Evolutionary conservation across 2,329 filamentous ascomycete genomes (phyloP), one percentile per base, ranked within the genome.

Genomic region (Amesomyces nigricolor): DNA sequence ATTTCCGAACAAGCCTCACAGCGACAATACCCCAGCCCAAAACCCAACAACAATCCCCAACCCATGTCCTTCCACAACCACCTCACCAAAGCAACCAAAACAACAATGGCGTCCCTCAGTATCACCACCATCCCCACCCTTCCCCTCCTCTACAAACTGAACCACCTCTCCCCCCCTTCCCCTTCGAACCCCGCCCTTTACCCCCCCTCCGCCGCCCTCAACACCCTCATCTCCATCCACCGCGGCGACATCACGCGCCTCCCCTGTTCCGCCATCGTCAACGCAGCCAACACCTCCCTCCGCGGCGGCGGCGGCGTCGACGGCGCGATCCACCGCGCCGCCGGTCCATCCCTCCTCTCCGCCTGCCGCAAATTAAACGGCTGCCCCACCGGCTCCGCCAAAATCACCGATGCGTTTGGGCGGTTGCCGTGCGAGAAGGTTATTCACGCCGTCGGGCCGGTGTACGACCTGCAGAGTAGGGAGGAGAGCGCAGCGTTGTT

Each of bases 271-370:
- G 87, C 87, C 61, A 94, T 96, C 63, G 91, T 97, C 69, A 97
- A 97, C 69, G 92, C 94, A 1, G 92, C 94, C 44, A 97, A 97
- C 70, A 73, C 72, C 9, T 79, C 78, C 1, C 81, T 97, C 0
- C 78, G 88, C 0, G 91, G 91, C 53, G 94, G 94, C 51, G 90
- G 91, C n/a, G 94, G 94, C 37, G 91, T 97, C 14, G 87, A 91
- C 66, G 88, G 87, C 40, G 88, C 91, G 29, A 96, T 97, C 64
- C 94, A 97, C 69, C 72, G 79, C 30, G 90, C 87, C 40, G 92
- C 94, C 0, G 94, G 94, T 0, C 80, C 73, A 0, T 70, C 71
- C 0, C 80, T 97, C 0, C 61, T 85, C 17, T 66, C 75, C 8
- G 92, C 94, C 73, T 96, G 92, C 71, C 71, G 73, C n/a, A 78